Evolutionary conservation across 495 filamentous ascomycete species (phyloP).

Genomic region (Aspergillus panamensis): DNA sequence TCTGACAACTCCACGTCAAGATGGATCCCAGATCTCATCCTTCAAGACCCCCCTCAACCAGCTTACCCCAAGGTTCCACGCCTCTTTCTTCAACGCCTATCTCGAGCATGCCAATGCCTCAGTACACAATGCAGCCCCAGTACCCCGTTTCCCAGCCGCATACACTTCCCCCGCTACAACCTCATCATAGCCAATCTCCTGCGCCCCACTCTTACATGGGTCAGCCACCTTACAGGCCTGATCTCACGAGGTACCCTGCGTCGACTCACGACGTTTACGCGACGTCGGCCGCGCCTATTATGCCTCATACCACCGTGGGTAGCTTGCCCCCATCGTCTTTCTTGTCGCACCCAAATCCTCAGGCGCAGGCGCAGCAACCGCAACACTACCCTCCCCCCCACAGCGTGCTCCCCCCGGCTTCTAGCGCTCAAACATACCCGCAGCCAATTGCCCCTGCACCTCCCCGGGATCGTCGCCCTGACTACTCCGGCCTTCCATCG

Average conservation of each 20-base stretch:
- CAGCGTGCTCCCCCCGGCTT: slow-evolving; percentile 62
- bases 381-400: slow-evolving; percentile 60
- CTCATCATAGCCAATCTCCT: slow-evolving; percentile 51
- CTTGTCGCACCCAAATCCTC: slow-evolving; percentile 51
- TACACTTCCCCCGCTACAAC: slow-evolving; percentile 69
- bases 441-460: slow-evolving; percentile 71
- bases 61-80: slow-evolving; percentile 52
- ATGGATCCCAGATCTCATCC: slow-evolving; percentile 55
- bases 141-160: slow-evolving; percentile 57
- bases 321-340: slow-evolving; percentile 54
- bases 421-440: slow-evolving; percentile 62
- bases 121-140: slow-evolving; percentile 55
- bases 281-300: slow-evolving; percentile 44
- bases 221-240: slow-evolving; percentile 54
- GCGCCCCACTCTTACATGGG: slow-evolving; percentile 56
- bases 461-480: slow-evolving; percentile 52
- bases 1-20: slow-evolving; percentile 31
- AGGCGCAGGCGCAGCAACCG: slow-evolving; percentile 50
- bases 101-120: slow-evolving; percentile 49
- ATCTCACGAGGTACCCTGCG: slow-evolving; percentile 59
- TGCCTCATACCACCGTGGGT: slow-evolving; percentile 55
- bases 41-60: slow-evolving; percentile 55
- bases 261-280: slow-evolving; percentile 60
- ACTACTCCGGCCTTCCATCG: slow-evolving; percentile 58
- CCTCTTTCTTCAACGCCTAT: slow-evolving; percentile 43